Evolutionary conservation across 2,329 filamentous ascomycete species (phyloP).

Genomic region (Fusarium sambucinum): DNA sequence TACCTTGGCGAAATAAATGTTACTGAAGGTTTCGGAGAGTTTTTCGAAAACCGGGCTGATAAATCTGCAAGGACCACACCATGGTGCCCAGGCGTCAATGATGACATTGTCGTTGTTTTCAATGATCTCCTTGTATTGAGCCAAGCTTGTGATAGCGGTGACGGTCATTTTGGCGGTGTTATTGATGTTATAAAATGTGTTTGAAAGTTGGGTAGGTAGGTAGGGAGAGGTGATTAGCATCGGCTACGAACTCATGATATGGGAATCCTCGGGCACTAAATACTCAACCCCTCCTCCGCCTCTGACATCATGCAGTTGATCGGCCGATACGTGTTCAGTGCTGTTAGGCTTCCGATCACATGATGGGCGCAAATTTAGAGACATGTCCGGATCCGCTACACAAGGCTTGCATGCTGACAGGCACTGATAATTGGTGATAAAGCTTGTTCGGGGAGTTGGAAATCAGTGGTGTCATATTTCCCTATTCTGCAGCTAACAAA

Average conservation of each 20-base stretch:
- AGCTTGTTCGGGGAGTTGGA: too few relatives aligned
- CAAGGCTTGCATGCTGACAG: too few relatives aligned
- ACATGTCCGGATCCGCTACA: too few relatives aligned
- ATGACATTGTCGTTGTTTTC: background rate
- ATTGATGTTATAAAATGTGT: background rate
- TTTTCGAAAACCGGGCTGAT: conserved; percentile 9
- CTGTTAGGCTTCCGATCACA: too few relatives aligned
- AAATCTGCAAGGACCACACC: conserved; percentile 20
- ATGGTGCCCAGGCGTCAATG: conserved; percentile 18
- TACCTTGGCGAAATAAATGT: background rate
- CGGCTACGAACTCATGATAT: too few relatives aligned
- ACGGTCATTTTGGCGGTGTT: background rate
- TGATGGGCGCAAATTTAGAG: too few relatives aligned
- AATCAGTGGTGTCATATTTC: too few relatives aligned
- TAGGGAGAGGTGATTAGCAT: too few relatives aligned
- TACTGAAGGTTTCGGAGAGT: background rate
- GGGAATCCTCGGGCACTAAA: background rate
- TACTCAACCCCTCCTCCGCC: background rate
- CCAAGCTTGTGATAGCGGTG: accelerated
- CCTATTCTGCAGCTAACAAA: too few relatives aligned
- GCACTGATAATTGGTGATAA: too few relatives aligned
- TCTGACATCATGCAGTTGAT: background rate
- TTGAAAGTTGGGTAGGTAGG: too few relatives aligned
- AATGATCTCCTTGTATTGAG: background rate
- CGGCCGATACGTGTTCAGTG: too few relatives aligned